A percentile compares a stretch with the other conserved stretches of the same genome.
These are phyloP conservation scores for Moesziomyces globuligerus DNA, from an alignment of 1,284 basidiomycete genomes.

Conservation along the genomic window DNA sequence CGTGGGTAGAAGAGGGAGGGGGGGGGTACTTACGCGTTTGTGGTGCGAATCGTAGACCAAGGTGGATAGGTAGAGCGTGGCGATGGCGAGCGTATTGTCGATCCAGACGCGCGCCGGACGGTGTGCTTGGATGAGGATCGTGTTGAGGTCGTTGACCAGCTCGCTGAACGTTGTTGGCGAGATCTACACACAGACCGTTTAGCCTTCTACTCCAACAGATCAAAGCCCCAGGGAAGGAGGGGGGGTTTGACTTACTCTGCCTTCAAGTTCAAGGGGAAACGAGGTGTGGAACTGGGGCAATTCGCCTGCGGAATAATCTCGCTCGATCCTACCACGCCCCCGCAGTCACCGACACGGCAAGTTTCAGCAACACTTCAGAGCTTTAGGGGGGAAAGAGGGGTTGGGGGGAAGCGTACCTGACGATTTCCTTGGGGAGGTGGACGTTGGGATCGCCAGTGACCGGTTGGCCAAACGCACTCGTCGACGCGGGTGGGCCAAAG, in stretches of 20 bases:
- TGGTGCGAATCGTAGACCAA: slow-evolving; percentile 77
- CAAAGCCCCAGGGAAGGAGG: no score
- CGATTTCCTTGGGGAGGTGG: slow-evolving; percentile 83
- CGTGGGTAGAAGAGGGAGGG: neutral
- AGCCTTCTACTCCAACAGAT: no score
- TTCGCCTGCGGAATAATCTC: slow-evolving; percentile 83
- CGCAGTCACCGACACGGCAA: neutral
- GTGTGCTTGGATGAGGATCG: slow-evolving; percentile 46
- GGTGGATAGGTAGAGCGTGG: slow-evolving; percentile 66
- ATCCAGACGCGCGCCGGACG: slow-evolving; percentile 31
- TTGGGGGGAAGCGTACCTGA: slow-evolving; percentile 67
- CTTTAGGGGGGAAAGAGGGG: neutral
- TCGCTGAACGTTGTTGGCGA: slow-evolving; percentile 46
- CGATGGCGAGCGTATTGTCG: slow-evolving; percentile 50
- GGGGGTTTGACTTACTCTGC: slow-evolving; percentile 72
- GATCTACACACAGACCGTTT: slow-evolving; percentile 23
- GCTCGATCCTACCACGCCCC: slow-evolving; percentile 74
- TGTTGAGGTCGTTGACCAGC: slow-evolving; percentile 57
- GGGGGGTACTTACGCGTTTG: slow-evolving; percentile 73
- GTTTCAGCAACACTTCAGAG: neutral
- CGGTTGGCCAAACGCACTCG: slow-evolving; percentile 77
- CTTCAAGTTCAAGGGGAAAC: slow-evolving; percentile 83
- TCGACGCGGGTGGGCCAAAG: slow-evolving; percentile 41
- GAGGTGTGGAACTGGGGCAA: slow-evolving; percentile 79
- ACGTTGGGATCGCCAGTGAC: slow-evolving; percentile 82